Percentiles rank a stretch among this genome's conserved stretches.
Conservation (phyloP, 768 basidiomycete genomes). For the Punctularia strigosozonata region DNA sequence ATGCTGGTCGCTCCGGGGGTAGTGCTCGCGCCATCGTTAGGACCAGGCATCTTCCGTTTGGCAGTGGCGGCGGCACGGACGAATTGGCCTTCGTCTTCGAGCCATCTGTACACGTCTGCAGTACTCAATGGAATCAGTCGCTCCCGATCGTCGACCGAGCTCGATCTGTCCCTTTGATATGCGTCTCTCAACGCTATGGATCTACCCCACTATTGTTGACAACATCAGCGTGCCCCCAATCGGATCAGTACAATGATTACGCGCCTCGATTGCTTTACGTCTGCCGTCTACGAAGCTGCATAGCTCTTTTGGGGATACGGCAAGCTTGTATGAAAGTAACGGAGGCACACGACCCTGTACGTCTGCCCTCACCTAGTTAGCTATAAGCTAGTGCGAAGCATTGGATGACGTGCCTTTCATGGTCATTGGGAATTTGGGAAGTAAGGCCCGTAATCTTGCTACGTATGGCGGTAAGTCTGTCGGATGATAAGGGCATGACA, state of each 20-base stretch:
- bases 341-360: slow-evolving; percentile 18
- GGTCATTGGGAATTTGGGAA: slow-evolving; percentile 32
- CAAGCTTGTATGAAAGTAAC: slow-evolving; percentile 27
- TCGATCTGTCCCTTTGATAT: slow-evolving; percentile 20
- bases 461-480: slow-evolving; percentile 18
- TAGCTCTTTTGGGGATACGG: slow-evolving; percentile 21
- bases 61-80: slow-evolving; percentile 17
- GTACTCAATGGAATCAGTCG: slow-evolving; percentile 19
- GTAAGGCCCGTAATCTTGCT: slow-evolving; percentile 20
- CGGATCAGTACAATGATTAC: slow-evolving; percentile 6
- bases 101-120: slow-evolving; percentile 32
- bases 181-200: slow-evolving; percentile 27
- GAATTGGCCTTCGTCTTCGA: slow-evolving; percentile 29
- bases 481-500: neutral
- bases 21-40: neutral
- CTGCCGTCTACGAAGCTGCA: slow-evolving; percentile 26
- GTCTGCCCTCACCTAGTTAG: slow-evolving; percentile 15
- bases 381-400: neutral
- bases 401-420: slow-evolving; percentile 20
- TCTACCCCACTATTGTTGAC: slow-evolving; percentile 27
- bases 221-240: neutral
- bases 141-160: slow-evolving; percentile 10
- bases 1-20: neutral
- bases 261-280: slow-evolving; percentile 36
- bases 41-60: slow-evolving; percentile 3